Evolutionary conservation across 306 rosid species (phyloP).

Genomic region (Vicia sativa): DNA sequence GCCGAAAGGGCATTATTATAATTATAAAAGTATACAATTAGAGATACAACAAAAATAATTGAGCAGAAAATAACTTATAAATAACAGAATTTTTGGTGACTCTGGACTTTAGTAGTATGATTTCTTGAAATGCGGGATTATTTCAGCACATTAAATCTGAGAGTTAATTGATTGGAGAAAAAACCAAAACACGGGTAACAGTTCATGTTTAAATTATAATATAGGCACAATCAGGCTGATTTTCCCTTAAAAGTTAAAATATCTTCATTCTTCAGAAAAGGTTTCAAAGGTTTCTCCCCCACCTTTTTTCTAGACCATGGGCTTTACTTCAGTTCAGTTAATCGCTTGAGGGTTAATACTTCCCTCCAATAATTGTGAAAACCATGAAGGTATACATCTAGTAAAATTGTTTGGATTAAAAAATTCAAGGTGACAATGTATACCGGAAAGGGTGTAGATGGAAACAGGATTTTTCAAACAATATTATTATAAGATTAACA

Average conservation of each 20-base stretch:
- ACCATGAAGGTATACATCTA: not conserved
- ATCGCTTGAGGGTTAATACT: constrained; percentile 12
- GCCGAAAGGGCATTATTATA: constrained; percentile 8
- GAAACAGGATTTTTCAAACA: constrained; percentile 18
- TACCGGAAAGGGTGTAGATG: not conserved
- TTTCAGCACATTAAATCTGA: constrained; percentile 20
- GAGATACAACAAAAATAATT: constrained; percentile 8
- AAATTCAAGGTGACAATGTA: constrained; percentile 22
- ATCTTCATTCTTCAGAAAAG: not conserved
- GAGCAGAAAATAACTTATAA: not conserved
- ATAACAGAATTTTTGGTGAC: not conserved
- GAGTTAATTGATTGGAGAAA: constrained; percentile 24
- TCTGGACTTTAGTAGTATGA: constrained; percentile 14
- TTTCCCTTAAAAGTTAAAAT: constrained; percentile 22
- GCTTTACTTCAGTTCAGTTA: constrained; percentile 1
- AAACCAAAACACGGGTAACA: constrained; percentile 23
- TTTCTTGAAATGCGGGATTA: not conserved
- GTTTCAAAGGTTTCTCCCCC: constrained; percentile 23
- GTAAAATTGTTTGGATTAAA: constrained; percentile 19
- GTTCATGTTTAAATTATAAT: constrained; percentile 3
- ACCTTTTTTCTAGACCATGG: constrained; percentile 9
- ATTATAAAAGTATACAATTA: constrained; percentile 3
- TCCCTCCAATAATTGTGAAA: not conserved
- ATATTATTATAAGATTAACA: constrained; percentile 24
- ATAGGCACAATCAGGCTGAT: constrained; percentile 18